Evolutionary conservation across 2,329 filamentous ascomycete species (phyloP), one percentile per base, ranked within the genome.

Genomic region (Fusarium tanahbumbuense): DNA sequence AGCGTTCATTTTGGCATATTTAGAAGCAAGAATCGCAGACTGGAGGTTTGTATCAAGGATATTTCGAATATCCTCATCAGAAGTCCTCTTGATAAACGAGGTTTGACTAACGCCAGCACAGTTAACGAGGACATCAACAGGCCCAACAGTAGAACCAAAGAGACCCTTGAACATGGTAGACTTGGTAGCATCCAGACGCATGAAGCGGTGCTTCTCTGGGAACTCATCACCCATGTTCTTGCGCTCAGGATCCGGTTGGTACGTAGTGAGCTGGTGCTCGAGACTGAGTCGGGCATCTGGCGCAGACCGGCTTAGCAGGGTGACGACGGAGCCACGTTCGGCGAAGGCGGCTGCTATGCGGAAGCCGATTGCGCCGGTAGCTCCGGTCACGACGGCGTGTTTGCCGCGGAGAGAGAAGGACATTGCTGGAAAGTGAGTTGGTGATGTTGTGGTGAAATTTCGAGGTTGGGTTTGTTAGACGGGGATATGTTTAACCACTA

Each of bases 51-150:
- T 92, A 53, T 87, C 82, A 8, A 97, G 75, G 9, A 93, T 83
- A 2, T 82, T 72, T 2, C 87, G 81, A 23, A 93, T 83, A 5
- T 85, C 82, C 0, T 81, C 77, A 1, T 85, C 76, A 0, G 79
- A 74, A 2, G 87, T 88, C 12, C 84, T 82, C 46, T 88, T 81
- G n/a, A 96, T 84, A 2, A 93, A 82, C 0, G 85, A 87, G 15
- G 85, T 85, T 71, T 93, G 89, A 1, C 90, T 85, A 23, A 94
- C 83, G 12, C 93, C 94, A 0, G 93, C 93, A 27, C 92, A 92
- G 76, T 97, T 97, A 68, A 97, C 86, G 2, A 97, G 86, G 30
- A 95, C 83, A 73, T 88, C 84, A 11, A 83, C 70, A 11, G 76
- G 74, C 1, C 80, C 80, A 37, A 81, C 75, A 40, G 61, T 32